phyloP scores from a whole-genome alignment of 2,329 filamentous ascomycete species.

The Torrubiellomyces zombiae region DNA sequence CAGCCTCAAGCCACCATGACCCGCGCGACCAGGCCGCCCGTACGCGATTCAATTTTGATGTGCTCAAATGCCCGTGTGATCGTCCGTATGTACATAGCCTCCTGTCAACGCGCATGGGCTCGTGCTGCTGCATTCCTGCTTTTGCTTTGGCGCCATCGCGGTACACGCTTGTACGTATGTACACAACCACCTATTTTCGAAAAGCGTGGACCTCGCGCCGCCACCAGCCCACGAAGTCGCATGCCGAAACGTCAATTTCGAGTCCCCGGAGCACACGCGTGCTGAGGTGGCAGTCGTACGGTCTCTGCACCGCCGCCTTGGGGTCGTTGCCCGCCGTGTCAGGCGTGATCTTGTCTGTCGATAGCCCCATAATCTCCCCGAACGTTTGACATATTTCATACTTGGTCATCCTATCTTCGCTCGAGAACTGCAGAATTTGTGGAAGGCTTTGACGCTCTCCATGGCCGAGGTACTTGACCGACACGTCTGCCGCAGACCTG shows the following conservation, averaged over 20 bases:
- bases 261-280: constrained; percentile 56
- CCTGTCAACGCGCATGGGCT: too few species aligned
- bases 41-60: too few species aligned
- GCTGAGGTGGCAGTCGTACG: constrained; percentile 78
- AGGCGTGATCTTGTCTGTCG: constrained; percentile 49
- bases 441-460: constrained; percentile 40
- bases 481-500: constrained; percentile 47
- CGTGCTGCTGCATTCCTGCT: too few species aligned
- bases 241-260: constrained; percentile 56
- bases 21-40: too few species aligned
- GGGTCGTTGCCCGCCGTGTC: constrained; percentile 59
- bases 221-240: constrained; percentile 74
- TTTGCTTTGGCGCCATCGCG: too few species aligned
- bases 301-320: constrained; percentile 55
- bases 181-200: constrained; percentile 36
- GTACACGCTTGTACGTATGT: too few species aligned
- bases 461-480: constrained; percentile 46
- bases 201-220: constrained; percentile 43
- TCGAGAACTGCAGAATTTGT: constrained; percentile 64
- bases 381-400: constrained; percentile 73
- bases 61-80: too few species aligned
- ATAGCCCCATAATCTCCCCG: constrained; percentile 62
- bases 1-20: too few species aligned
- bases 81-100: too few species aligned
- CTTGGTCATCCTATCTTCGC: constrained; percentile 76